Percentiles rank a stretch among this genome's conserved stretches.
Evolutionary conservation across 2,329 filamentous ascomycete genomes (phyloP).

Genomic region (Raffaelea albimanens): DNA sequence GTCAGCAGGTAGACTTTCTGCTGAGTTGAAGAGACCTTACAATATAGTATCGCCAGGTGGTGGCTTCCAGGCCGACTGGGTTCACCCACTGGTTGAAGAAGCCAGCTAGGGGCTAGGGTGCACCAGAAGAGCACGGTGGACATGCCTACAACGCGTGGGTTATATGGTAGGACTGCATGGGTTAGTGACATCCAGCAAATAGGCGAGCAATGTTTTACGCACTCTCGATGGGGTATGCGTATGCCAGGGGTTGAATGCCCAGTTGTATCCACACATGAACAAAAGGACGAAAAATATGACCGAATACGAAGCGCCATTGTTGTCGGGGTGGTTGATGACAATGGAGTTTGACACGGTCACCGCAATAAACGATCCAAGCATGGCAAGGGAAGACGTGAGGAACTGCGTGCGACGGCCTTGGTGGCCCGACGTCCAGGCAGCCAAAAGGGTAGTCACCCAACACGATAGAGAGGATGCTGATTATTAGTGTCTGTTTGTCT

Average conservation of each 20-base stretch:
- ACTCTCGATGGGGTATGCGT: not conserved
- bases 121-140: slow-evolving; percentile 2
- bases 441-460: not conserved
- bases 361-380: slow-evolving; percentile 4
- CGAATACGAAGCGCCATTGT: not conserved
- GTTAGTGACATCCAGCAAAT: not conserved
- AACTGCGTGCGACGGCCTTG: slow-evolving; percentile 23
- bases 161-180: not conserved
- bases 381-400: slow-evolving; percentile 26
- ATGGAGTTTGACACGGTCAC: not conserved
- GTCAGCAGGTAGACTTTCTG: slow-evolving; percentile 23
- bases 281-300: not conserved
- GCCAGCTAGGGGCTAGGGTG: slow-evolving; percentile 15
- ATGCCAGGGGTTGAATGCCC: not conserved
- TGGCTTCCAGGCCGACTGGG: slow-evolving; percentile 23
- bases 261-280: not conserved
- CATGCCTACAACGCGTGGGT: slow-evolving; percentile 3
- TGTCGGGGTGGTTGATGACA: not conserved
- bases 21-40: slow-evolving; percentile 13
- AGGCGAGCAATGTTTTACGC: not conserved
- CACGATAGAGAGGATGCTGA: slow-evolving; percentile 17
- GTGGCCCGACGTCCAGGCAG: not conserved
- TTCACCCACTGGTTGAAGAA: slow-evolving; percentile 31
- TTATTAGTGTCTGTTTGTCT: slow-evolving; percentile 5
- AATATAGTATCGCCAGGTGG: slow-evolving; percentile 28